Evolutionary conservation across 495 filamentous ascomycete genomes (phyloP).

Genomic region (Xylaria curta): DNA sequence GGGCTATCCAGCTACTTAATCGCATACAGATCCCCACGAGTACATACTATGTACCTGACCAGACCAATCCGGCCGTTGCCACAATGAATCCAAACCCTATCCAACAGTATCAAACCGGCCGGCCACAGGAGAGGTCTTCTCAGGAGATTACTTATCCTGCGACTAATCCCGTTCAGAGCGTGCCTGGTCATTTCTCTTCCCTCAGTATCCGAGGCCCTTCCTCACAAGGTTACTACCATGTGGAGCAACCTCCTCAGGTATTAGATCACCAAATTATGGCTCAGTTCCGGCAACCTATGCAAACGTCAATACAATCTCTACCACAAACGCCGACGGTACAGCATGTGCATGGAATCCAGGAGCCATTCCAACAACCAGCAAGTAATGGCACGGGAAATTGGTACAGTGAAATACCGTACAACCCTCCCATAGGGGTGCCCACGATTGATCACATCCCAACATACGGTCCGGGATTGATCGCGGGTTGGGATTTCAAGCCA

Average conservation of each 20-base stretch:
- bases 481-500: conserved; percentile 50
- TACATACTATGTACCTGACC: conserved; percentile 56
- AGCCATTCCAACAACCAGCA: conserved; percentile 43
- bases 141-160: conserved; percentile 54
- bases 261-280: conserved; percentile 44
- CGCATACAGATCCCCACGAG: conserved; percentile 51
- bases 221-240: conserved; percentile 51
- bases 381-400: conserved; percentile 45
- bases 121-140: conserved; percentile 48
- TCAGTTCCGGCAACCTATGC: conserved; percentile 41
- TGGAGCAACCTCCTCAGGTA: conserved; percentile 49
- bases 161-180: conserved; percentile 51
- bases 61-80: conserved; percentile 57
- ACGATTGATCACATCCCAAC: conserved; percentile 46
- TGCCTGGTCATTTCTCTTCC: conserved; percentile 60
- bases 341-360: conserved; percentile 28
- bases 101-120: conserved; percentile 51
- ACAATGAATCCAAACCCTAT: conserved; percentile 59
- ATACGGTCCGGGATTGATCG: conserved; percentile 43
- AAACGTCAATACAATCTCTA: conserved; percentile 28
- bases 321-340: conserved; percentile 23
- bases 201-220: conserved; percentile 50
- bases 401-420: conserved; percentile 52
- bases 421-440: conserved; percentile 51
- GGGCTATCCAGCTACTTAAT: conserved; percentile 44